These are phyloP conservation scores for Xeromyces bisporus DNA, from an alignment of 495 filamentous ascomycete species.

Conservation along the genomic window DNA sequence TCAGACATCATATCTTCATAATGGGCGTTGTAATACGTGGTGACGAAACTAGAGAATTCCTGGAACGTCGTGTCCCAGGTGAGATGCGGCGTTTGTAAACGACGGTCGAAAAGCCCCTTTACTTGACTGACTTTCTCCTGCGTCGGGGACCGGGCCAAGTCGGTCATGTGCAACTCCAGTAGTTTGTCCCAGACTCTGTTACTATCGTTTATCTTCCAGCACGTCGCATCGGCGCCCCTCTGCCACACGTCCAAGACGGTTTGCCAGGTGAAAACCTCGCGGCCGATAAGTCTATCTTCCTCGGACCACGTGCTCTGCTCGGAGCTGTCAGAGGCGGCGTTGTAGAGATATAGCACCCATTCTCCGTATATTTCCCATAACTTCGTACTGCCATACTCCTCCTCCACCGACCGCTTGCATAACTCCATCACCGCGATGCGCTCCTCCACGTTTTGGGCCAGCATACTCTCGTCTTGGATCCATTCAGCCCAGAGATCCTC, in stretches of 20 bases:
- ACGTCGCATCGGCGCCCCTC: conserved; percentile 57
- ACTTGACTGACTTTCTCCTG: conserved; percentile 46
- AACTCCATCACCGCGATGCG: conserved; percentile 67
- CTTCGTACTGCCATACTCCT: conserved; percentile 68
- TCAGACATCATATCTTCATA: conserved; percentile 72
- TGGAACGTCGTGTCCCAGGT: conserved; percentile 77
- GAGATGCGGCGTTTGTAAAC: conserved; percentile 64
- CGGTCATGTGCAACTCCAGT: conserved; percentile 40
- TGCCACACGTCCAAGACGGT: conserved; percentile 63
- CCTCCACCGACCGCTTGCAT: conserved; percentile 59
- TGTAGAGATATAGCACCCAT: conserved; percentile 64
- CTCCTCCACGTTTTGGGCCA: conserved; percentile 44
- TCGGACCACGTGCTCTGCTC: conserved; percentile 48
- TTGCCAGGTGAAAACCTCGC: conserved; percentile 66
- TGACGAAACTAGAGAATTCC: conserved; percentile 64
- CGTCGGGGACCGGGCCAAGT: conserved; percentile 39
- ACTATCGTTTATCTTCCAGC: conserved; percentile 71
- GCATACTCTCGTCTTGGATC: conserved; percentile 44
- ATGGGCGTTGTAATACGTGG: conserved; percentile 51
- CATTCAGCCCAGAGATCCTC: conserved; percentile 48
- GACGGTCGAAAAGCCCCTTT: conserved; percentile 49
- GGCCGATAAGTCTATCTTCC: conserved; percentile 57
- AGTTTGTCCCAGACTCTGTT: conserved; percentile 79
- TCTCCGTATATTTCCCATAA: conserved; percentile 83
- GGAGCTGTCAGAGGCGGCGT: conserved; percentile 38